These are phyloP conservation scores for Apiotrichum laibachii DNA, from an alignment of 1,284 basidiomycete species.

Conservation along the genomic window DNA sequence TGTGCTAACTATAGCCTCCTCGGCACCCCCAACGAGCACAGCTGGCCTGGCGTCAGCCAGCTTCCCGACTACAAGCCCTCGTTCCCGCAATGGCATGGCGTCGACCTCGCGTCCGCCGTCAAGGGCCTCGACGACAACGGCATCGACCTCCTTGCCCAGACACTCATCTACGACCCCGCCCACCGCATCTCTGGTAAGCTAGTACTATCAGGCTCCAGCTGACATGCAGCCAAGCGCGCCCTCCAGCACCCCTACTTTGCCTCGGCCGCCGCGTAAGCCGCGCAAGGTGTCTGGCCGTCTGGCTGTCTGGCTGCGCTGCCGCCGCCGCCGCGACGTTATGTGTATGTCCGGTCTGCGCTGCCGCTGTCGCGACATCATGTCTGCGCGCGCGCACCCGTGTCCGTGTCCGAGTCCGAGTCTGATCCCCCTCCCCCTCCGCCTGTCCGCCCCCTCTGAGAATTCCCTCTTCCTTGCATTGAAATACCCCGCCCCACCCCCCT, in stretches of 20 bases:
- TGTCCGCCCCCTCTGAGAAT: not conserved
- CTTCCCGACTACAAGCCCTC: slow-evolving; percentile 95
- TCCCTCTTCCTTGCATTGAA: slow-evolving; percentile 3
- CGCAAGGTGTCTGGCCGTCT: too few relatives aligned
- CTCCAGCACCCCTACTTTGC: slow-evolving; percentile 76
- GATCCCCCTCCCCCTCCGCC: too few relatives aligned
- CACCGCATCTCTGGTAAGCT: slow-evolving; percentile 72
- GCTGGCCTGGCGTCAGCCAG: slow-evolving; percentile 85
- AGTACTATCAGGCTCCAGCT: not conserved
- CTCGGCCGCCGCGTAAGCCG: slow-evolving; percentile 2
- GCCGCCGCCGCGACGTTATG: too few relatives aligned
- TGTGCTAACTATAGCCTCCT: slow-evolving; percentile 55
- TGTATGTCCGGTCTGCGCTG: too few relatives aligned
- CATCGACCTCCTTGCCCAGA: slow-evolving; percentile 74
- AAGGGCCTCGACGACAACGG: slow-evolving; percentile 68
- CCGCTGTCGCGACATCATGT: too few relatives aligned
- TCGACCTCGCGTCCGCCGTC: slow-evolving; percentile 65
- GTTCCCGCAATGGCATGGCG: slow-evolving; percentile 84
- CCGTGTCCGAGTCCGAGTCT: too few relatives aligned
- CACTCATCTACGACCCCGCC: slow-evolving; percentile 87
- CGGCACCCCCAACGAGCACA: slow-evolving; percentile 89
- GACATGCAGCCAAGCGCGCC: slow-evolving; percentile 70
- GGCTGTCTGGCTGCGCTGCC: too few relatives aligned
- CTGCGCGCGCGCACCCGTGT: too few relatives aligned
- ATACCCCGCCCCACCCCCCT: not conserved